phyloP scores from a whole-genome alignment of 345 rosid genomes.

The Anacardium occidentale region DNA sequence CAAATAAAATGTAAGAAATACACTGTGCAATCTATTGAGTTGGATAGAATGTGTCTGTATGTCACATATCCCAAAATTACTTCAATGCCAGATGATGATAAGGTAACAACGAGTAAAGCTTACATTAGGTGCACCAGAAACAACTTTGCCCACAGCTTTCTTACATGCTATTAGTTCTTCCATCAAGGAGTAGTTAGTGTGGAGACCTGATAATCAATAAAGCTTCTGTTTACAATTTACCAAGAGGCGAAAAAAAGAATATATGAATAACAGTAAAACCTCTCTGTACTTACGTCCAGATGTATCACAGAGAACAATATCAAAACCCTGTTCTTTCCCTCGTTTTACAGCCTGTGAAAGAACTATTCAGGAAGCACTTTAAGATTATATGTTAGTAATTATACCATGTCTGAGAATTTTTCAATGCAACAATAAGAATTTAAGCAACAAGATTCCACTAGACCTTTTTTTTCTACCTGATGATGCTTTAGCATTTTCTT shows the following conservation, averaged over 20 bases:
- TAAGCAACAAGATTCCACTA: constrained; percentile 2
- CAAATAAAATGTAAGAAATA: not conserved
- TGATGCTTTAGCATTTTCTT: constrained; percentile 81
- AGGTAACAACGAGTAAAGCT: constrained; percentile 21
- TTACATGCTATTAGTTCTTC: constrained; percentile 93
- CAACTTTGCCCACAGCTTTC: constrained; percentile 74
- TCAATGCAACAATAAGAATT: not conserved
- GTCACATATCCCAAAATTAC: not conserved
- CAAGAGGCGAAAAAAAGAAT: constrained; percentile 22
- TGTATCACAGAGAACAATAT: constrained; percentile 86
- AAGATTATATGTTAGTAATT: constrained; percentile 37
- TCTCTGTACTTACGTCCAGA: constrained; percentile 79
- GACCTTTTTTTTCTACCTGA: constrained; percentile 48
- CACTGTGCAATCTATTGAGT: not conserved
- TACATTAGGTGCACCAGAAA: constrained; percentile 85
- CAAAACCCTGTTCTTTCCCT: constrained; percentile 86
- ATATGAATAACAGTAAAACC: constrained; percentile 13
- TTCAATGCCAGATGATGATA: not conserved
- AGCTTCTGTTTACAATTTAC: constrained; percentile 14
- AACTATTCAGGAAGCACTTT: constrained; percentile 71
- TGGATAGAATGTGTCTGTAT: not conserved
- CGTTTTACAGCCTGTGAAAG: constrained; percentile 87
- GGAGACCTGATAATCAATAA: constrained; percentile 62
- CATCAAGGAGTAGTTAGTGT: constrained; percentile 93
- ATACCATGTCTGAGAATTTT: constrained; percentile 14